Evolutionary conservation across 768 basidiomycete genomes (phyloP).

Genomic region (Rhizopogon vinicolor): DNA sequence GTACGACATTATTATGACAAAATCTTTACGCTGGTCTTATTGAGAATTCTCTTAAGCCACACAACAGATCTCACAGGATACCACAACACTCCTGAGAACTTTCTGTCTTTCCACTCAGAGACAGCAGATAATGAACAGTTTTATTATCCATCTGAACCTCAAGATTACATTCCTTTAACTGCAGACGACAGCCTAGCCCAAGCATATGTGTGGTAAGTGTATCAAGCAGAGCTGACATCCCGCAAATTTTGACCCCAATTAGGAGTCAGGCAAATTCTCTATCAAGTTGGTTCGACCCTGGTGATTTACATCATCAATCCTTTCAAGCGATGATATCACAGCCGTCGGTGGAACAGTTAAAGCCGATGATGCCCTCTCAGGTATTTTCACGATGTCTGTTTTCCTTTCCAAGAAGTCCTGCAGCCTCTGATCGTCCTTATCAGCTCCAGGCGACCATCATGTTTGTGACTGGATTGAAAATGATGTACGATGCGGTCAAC

Average conservation of each 20-base stretch:
- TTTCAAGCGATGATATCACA: neutral
- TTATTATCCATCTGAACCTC: neutral
- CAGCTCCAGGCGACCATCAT: neutral
- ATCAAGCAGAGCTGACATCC: no score
- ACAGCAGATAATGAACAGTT: neutral
- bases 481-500: constrained; percentile 16
- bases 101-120: neutral
- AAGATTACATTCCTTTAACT: neutral
- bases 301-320: no score
- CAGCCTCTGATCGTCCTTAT: neutral
- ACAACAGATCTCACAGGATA: neutral
- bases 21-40: neutral
- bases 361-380: neutral
- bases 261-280: neutral
- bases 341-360: neutral
- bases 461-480: constrained; percentile 20
- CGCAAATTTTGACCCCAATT: neutral
- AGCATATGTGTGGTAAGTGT: neutral
- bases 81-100: neutral
- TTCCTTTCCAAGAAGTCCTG: neutral
- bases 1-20: neutral
- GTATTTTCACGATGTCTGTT: neutral
- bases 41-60: neutral
- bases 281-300: neutral
- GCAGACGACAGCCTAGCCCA: neutral